Conservation (phyloP, 495 filamentous ascomycete species). For the Trichodelitschia bisporula region DNA sequence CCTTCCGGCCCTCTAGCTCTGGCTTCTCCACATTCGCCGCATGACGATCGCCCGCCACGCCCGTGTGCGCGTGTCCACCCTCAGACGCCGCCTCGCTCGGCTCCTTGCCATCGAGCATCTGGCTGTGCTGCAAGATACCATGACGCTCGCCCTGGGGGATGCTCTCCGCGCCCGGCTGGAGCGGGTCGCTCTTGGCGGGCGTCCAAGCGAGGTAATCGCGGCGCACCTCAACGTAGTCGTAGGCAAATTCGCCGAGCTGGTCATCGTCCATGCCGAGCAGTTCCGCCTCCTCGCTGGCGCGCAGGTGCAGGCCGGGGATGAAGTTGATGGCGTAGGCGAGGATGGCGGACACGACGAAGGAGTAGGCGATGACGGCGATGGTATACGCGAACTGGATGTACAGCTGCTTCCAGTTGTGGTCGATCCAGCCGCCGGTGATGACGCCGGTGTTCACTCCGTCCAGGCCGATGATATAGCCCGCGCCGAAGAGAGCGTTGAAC, state of each 20-base stretch:
- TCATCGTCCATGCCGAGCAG: constrained; percentile 97
- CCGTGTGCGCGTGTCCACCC: constrained; percentile 15
- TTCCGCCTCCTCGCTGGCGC: constrained; percentile 88
- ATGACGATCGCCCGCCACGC: constrained; percentile 16
- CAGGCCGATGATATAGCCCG: constrained; percentile 72
- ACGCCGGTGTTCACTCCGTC: constrained; percentile 73
- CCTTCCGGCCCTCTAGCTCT: no score
- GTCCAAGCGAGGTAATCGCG: constrained; percentile 97
- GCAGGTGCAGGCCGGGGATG: constrained; percentile 74
- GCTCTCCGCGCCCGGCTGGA: constrained; percentile 30
- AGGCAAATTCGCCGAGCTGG: constrained; percentile 95
- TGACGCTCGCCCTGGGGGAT: constrained; percentile 47
- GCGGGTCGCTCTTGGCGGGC: constrained; percentile 48
- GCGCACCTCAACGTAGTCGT: constrained; percentile 97
- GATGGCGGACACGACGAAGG: constrained; percentile 64
- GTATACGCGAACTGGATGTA: constrained; percentile 88
- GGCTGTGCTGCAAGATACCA: constrained; percentile 55
- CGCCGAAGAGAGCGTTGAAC: constrained; percentile 80
- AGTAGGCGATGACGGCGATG: constrained; percentile 43
- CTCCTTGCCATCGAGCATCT: constrained; percentile 40
- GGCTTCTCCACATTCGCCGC: constrained; percentile 9
- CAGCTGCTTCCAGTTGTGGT: constrained; percentile 71
- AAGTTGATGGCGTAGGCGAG: constrained; percentile 69
- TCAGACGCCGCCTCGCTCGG: constrained; percentile 25
- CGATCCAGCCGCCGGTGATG: constrained; percentile 53